Percentiles rank a stretch among this genome's conserved stretches.
These are phyloP conservation scores for Xylaria digitata DNA, from an alignment of 2,329 filamentous ascomycete species.

Conservation along the genomic window DNA sequence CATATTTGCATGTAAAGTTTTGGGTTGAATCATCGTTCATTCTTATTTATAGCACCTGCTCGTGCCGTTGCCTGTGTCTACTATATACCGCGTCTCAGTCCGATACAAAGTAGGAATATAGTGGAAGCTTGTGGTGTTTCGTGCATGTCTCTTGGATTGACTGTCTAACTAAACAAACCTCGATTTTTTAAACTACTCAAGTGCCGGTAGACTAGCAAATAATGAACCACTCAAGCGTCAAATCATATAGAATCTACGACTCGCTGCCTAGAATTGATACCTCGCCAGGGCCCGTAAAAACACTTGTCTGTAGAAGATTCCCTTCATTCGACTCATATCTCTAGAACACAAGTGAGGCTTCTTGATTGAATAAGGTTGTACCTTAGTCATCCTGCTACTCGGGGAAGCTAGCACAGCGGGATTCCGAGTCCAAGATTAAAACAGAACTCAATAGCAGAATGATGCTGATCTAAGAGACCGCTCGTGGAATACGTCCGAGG, in stretches of 20 bases:
- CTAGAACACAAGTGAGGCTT: background rate
- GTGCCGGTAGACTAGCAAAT: too few species aligned
- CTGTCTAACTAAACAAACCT: background rate
- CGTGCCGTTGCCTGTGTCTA: background rate
- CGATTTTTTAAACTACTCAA: too few species aligned
- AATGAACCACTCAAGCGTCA: background rate
- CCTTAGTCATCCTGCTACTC: too few species aligned
- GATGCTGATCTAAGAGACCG: background rate
- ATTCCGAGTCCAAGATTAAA: background rate
- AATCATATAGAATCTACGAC: background rate
- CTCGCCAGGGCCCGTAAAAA: too few species aligned
- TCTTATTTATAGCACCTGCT: background rate
- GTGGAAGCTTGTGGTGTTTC: conserved; percentile 14
- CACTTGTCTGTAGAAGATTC: background rate
- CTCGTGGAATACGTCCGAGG: too few species aligned
- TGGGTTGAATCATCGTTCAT: background rate
- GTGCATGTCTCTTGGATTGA: background rate
- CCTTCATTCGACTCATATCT: background rate
- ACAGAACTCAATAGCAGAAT: background rate
- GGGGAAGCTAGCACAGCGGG: background rate
- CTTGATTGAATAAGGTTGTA: background rate
- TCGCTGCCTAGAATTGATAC: background rate
- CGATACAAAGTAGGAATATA: background rate
- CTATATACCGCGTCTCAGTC: conserved; percentile 1
- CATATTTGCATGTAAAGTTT: background rate